These are phyloP conservation scores for Bruguiera hainesii DNA, from an alignment of 441 rosid genomes.

Conservation along the genomic window DNA sequence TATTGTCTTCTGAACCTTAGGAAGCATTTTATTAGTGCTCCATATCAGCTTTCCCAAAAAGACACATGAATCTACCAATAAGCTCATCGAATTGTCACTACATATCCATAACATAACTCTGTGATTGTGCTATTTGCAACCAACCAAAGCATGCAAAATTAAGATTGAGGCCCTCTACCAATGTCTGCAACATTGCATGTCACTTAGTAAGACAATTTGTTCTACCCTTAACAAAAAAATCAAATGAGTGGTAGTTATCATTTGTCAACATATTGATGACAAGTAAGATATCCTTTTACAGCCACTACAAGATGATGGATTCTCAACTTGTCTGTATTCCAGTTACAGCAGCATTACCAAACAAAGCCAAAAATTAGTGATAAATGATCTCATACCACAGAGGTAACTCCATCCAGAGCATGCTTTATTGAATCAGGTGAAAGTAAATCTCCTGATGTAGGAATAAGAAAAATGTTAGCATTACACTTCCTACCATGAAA, in stretches of 20 bases:
- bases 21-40: too few species aligned
- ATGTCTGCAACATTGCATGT: background rate
- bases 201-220: background rate
- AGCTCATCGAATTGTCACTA: background rate
- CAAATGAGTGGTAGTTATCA: background rate
- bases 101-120: constrained; percentile 2
- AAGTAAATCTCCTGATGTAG: constrained; percentile 62
- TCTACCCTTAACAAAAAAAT: background rate
- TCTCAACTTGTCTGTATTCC: too few species aligned
- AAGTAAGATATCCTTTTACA: background rate
- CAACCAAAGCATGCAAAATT: background rate
- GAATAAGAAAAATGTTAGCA: constrained; percentile 4
- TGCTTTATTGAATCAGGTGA: constrained; percentile 71
- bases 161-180: background rate
- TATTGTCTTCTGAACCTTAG: too few species aligned
- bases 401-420: constrained; percentile 70
- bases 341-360: background rate
- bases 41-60: background rate
- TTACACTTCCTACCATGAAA: constrained; percentile 10
- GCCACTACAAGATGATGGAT: too few species aligned
- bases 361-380: background rate
- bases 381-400: constrained; percentile 54
- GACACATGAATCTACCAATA: background rate
- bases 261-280: background rate
- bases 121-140: constrained; percentile 1